Base-by-base conservation (phyloP, 257 asterid species). In the Ocimum tenuiflorum region DNA sequence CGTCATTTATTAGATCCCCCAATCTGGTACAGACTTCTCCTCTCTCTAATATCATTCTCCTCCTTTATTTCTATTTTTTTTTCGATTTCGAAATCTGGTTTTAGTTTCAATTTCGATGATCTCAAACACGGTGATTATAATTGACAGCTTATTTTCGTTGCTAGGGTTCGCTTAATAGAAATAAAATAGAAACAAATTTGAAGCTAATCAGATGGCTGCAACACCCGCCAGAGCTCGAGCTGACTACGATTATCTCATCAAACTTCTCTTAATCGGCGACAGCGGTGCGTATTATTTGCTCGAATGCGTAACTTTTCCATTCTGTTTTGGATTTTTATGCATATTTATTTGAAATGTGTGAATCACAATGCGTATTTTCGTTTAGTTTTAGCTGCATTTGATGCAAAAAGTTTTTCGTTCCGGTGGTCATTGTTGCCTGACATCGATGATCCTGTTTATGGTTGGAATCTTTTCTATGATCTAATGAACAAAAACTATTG, bases 141-240 rank as follows among this genome's bases (percentile, higher is more conserved):
- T 46, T 49, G 57, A 58, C 64, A 35, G 48, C 67, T 31, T 63
- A 36, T 45, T 51, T 27, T 35, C 61, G 64, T 24, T 77, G 70
- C 62, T 84, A 71, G 84, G 82, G 75, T 77, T 77, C 75, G 69
- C 67, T 75, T 65, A 68, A 60, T 60, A 72, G 69, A 62, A 50
- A 31, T 43, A 42, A 61, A 51, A 69, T 56, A 27, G 67, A 4
- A 71, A 49, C 50, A 24, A 35, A 18, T 52, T 58, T 52, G 59
- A 63, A 81, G 76, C 63, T 67, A 63, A 68, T 80, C 78, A 70
- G 79, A 80, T 85, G 88, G 91, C 88, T 57, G 88, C 83, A 68
- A 78, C 86, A 67, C 88, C 91, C 72, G 83, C 86, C 69, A 75
- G 91, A 78, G 91, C 88, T 73, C 85, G 91, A 61, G 91, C 91